Base-by-base conservation (phyloP, 1,139 yeast species). In the Geotrichum histeridarum region DNA sequence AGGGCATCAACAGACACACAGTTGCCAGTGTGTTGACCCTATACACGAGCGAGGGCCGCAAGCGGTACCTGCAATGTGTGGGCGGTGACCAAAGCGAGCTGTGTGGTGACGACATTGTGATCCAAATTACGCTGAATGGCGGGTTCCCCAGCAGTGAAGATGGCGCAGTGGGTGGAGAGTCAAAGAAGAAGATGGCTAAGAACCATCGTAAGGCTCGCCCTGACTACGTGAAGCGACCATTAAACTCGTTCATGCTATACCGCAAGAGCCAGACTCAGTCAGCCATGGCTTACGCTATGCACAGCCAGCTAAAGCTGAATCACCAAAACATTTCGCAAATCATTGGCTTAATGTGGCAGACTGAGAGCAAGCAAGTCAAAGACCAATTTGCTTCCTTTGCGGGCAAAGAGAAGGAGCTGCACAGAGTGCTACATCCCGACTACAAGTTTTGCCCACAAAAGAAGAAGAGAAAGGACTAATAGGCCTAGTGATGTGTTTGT, bases 241-340 rank as follows among this genome's bases (percentile, higher is more conserved):
- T 77, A 55, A 77, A 77, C 65, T 74, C 79, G 33, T 77, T 77
- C 60, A 77, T 77, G 80, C 69, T 77, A 14, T 77, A 77, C 60
- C 70, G 80, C 57, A 67, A 74, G 42, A 62, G 73, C 8, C 73
- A 76, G 67, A 74, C 77, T 47, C 76, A 72, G 58, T 70, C 73
- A 8, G 74, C 76, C 22, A 66, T 73, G 61, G 69, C 75, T 2
- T 67, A 73, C 36, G 73, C 75, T 8, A 65, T 72, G 33, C 65
- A 73, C 38, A 69, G 71, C 36, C 63, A 73, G 41, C 62, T 73
- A 49, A 68, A 69, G 61, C 66, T 73, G 51, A 72, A 73, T 57
- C 77, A 74, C 52, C 77, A 74, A 59, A 62, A 68, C 54, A 68
- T 74, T 50, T 69, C 75, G 8, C 76, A 75, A 53, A 73, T 76